A percentile compares a stretch with the other conserved stretches of the same genome.
phyloP scores from a whole-genome alignment of 331 rosid genomes.

The Quercus tomentella region DNA sequence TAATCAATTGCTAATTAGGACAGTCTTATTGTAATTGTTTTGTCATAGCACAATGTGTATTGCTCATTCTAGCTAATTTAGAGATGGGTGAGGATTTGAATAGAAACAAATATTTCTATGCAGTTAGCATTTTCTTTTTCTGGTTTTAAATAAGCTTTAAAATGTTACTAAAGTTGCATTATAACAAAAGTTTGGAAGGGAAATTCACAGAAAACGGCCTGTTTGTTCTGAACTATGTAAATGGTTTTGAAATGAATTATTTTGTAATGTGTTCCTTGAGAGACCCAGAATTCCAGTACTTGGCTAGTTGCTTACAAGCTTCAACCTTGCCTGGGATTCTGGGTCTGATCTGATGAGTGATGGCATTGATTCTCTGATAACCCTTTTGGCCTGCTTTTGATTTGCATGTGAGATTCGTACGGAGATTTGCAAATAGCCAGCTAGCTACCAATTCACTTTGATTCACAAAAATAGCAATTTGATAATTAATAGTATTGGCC shows the following conservation, averaged over 20 bases:
- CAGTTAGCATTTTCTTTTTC: no score
- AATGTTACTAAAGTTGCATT: neutral
- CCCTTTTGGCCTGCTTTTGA: slow-evolving; percentile 22
- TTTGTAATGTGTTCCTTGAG: neutral
- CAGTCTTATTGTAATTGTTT: no score
- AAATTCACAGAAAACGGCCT: neutral
- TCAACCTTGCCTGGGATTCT: neutral
- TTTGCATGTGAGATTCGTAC: slow-evolving; percentile 38
- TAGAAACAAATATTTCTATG: no score
- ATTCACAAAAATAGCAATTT: neutral
- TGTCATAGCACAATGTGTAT: no score
- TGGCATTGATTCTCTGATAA: slow-evolving; percentile 32
- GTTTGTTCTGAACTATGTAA: neutral
- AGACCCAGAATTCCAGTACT: neutral
- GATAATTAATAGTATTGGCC: no score
- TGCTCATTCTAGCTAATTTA: no score
- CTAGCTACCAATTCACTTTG: slow-evolving; percentile 19
- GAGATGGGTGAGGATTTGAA: no score
- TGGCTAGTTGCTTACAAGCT: neutral
- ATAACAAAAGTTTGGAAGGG: neutral
- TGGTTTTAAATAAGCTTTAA: no score
- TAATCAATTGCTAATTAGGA: no score
- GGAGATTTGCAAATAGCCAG: slow-evolving; percentile 29
- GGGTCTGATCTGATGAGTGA: slow-evolving; percentile 1
- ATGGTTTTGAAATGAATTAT: neutral